Evolutionary conservation across 2,329 filamentous ascomycete genomes (phyloP), one percentile per base, ranked within the genome.

Genomic region (Botrytis paeoniae): DNA sequence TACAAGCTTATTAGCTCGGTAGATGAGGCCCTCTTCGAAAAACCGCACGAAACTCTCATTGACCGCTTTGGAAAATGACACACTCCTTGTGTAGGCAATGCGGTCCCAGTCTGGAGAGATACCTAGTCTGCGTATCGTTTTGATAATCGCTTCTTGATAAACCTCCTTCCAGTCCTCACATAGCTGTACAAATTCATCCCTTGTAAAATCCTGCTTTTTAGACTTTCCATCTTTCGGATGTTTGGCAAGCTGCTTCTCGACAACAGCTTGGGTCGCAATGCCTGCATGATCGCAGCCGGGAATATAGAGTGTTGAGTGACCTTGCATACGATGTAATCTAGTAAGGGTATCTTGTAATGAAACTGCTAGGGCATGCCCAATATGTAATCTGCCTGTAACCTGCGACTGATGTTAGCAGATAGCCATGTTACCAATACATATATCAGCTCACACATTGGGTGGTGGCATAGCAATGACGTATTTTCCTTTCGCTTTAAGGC

Each of bases 241-340:
- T 57, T 57, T 57, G n/a, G 51, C 51, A n/a, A 57, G 51, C n/a
- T 57, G 51, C 51, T 57, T 57, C n/a, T 57, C 51, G 51, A 57
- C 51, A 8, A 57, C 51, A 57, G 51, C 51, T 29, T 57, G 51
- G n/a, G 51, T 57, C n/a, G 51, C 51, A 32, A 57, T 57, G 51
- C 51, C 51, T 18, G 51, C 51, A 57, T 57, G 51, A 9, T 57
- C 51, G 51, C 51, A 57, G 51, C 51, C 51, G 14, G 51, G 51
- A 6, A 57, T 57, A 4, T 57, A 57, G 51, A 57, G 51, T 57
- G 51, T 29, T 57, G 51, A 57, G n/a, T 57, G 51, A 29, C 51
- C 51, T 57, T 57, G 51, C 51, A 57, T 57, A 57, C 51, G 51
- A 32, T 57, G 51, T 57, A 57, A 18, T 57, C 51, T 57, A 18